Evolutionary conservation across 176 grass and related monocot genomes (phyloP).

Genomic region (Cocos nucifera): DNA sequence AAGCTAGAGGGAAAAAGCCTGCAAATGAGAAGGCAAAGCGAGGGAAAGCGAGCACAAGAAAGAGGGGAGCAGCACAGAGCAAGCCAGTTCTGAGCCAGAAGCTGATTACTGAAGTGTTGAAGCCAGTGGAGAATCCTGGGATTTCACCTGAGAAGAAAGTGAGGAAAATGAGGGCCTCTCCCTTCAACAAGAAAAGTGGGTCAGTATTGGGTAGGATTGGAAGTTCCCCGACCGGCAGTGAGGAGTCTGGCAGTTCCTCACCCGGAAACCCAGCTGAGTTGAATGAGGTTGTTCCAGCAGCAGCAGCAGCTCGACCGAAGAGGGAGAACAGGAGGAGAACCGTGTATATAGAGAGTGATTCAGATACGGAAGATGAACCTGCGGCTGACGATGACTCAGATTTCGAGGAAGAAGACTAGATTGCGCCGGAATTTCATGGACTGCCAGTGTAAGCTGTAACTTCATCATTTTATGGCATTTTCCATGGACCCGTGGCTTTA

Average conservation of each 20-base stretch:
- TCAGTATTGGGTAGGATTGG: conserved; percentile 25
- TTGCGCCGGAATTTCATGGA: too few relatives aligned
- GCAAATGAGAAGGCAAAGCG: conserved; percentile 12
- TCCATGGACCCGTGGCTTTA: too few relatives aligned
- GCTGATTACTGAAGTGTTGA: conserved; percentile 31
- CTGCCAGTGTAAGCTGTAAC: too few relatives aligned
- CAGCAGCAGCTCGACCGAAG: conserved; percentile 31
- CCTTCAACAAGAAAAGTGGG: conserved; percentile 74
- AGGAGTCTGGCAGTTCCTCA: conserved; percentile 21
- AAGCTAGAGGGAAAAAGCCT: conserved; percentile 45
- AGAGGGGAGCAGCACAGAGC: conserved; percentile 26
- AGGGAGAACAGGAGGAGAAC: conserved; percentile 33
- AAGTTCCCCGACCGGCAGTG: conserved; percentile 12
- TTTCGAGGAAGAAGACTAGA: conserved; percentile 25
- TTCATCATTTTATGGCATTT: too few relatives aligned
- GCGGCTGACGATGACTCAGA: conserved; percentile 41
- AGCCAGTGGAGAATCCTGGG: conserved; percentile 26
- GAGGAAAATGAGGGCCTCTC: conserved; percentile 55
- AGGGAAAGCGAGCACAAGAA: conserved; percentile 13
- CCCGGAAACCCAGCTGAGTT: conserved; percentile 15
- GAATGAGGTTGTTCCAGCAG: background rate
- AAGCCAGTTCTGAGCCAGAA: conserved; percentile 23
- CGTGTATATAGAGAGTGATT: conserved; percentile 32
- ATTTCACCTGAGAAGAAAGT: conserved; percentile 56
- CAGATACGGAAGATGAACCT: conserved; percentile 34